Percentiles rank a stretch among this genome's conserved stretches.
These are phyloP conservation scores for Cercospora nicotianae DNA, from an alignment of 2,329 filamentous ascomycete species.

Conservation along the genomic window DNA sequence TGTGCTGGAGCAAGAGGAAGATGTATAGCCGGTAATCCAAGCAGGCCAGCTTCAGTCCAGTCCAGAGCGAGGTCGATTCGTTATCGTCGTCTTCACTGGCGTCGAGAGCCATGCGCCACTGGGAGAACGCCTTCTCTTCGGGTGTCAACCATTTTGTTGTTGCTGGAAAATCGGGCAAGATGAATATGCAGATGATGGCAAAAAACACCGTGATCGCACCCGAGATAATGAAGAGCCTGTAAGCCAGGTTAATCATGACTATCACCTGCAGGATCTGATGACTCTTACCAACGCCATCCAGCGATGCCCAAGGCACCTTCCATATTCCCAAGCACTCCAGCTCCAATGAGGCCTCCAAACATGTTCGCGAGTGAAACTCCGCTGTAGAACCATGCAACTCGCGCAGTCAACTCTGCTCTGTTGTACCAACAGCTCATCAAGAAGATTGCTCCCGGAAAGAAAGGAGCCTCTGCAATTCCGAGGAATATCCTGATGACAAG, in stretches of 20 bases:
- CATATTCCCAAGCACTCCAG: constrained; percentile 62
- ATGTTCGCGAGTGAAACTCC: constrained; percentile 38
- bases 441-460: constrained; percentile 28
- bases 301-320: constrained; percentile 56
- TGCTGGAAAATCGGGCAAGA: constrained; percentile 8
- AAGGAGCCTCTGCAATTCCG: constrained; percentile 63
- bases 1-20: constrained; percentile 9
- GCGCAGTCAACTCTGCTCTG: constrained; percentile 14
- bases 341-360: constrained; percentile 37
- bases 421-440: constrained; percentile 12
- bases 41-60: constrained; percentile 9
- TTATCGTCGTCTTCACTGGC: constrained; percentile 14
- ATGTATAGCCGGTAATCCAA: constrained; percentile 11
- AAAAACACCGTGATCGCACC: constrained; percentile 4
- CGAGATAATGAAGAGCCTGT: constrained; percentile 8
- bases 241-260: neutral
- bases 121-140: constrained; percentile 9
- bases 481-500: constrained; percentile 63
- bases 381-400: constrained; percentile 29
- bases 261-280: neutral
- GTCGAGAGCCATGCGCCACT: constrained; percentile 9
- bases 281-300: constrained; percentile 52
- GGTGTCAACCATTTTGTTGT: constrained; percentile 12
- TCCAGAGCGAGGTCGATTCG: constrained; percentile 5
- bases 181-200: constrained; percentile 9